Evolutionary conservation across 495 filamentous ascomycete species (phyloP), one percentile per base, ranked within the genome.

Genomic region (Monascus purpureus): DNA sequence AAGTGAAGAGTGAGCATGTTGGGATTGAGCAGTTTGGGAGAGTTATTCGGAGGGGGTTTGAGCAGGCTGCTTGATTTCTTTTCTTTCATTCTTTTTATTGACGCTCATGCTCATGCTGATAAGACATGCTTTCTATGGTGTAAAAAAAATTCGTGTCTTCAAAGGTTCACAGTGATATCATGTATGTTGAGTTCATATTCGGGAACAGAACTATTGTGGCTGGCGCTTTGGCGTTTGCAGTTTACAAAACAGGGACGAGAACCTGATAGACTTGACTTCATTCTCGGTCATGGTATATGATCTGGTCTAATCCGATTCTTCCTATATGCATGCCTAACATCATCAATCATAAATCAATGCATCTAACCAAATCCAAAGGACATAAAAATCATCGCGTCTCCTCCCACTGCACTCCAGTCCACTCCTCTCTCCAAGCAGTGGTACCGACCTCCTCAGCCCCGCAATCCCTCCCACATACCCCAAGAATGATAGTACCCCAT

Each of bases 351-450:
- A 8, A 8, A 8, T 17, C 13, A 1, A 15, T 16, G 23, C 31
- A 24, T 33, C 13, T 28, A 37, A 25, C 17, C 18, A 6, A 13
- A 31, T n/a, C 12, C 5, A 12, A 16, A n/a, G 29, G 32, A 25
- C 13, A 13, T 28, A 11, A 32, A 22, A 13, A 35, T 38, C 47
- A 61, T 37, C 54, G 59, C 41, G 63, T 47, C 53, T 93, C 83
- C 63, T 96, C 90, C 90, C 88, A 97, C 61, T 96, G 90, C 47
- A 95, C 90, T 6, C 90, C 88, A 13, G 70, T 77, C 88, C 92
- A 95, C 57, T 97, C 90, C 60, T 95, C 92, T 25, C 85, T 42
- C 59, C 85, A 95, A 1, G 72, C 81, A 13, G 68, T 61, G 24
- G 55, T 49, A 4, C 58, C 55, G 25, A 72, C 53, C 11, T 62